Evolutionary conservation across 2,329 filamentous ascomycete species (phyloP).

Genomic region (Verticillium klebahnii): DNA sequence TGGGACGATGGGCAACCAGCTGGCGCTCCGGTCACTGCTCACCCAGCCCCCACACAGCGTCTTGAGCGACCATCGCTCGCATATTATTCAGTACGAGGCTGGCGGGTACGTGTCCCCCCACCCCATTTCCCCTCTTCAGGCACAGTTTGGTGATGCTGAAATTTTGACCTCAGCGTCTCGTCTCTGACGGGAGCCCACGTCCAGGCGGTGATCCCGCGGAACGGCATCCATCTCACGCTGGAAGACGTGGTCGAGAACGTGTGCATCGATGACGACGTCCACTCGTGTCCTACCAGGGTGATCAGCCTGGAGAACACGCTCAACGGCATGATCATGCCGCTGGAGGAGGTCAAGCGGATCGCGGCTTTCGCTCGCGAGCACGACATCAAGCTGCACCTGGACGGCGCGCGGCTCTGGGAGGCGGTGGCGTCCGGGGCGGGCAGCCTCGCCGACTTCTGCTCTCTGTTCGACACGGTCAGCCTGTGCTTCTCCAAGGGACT

Average conservation of each 20-base stretch:
- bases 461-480: conserved; percentile 67
- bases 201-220: conserved; percentile 61
- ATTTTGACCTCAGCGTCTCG: conserved; percentile 46
- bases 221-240: conserved; percentile 69
- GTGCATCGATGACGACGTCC: conserved; percentile 64
- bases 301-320: conserved; percentile 86
- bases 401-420: conserved; percentile 80
- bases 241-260: conserved; percentile 68
- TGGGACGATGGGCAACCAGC: conserved; percentile 92
- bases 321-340: conserved; percentile 71
- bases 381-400: conserved; percentile 67
- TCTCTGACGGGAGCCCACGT: conserved; percentile 67
- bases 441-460: conserved; percentile 61
- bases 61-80: conserved; percentile 72
- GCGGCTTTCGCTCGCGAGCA: conserved; percentile 61
- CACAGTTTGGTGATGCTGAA: conserved; percentile 24
- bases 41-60: conserved; percentile 75
- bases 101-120: conserved; percentile 42
- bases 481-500: conserved; percentile 81
- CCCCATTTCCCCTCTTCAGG: background rate
- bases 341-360: conserved; percentile 66
- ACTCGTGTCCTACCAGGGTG: conserved; percentile 73
- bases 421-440: conserved; percentile 68
- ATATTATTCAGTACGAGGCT: conserved; percentile 67
- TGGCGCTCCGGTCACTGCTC: conserved; percentile 74